Percentiles rank a stretch among this genome's conserved stretches.
Conservation (phyloP, 192 early-diverging fungal genomes). For the Geranomyces michiganensis region DNA sequence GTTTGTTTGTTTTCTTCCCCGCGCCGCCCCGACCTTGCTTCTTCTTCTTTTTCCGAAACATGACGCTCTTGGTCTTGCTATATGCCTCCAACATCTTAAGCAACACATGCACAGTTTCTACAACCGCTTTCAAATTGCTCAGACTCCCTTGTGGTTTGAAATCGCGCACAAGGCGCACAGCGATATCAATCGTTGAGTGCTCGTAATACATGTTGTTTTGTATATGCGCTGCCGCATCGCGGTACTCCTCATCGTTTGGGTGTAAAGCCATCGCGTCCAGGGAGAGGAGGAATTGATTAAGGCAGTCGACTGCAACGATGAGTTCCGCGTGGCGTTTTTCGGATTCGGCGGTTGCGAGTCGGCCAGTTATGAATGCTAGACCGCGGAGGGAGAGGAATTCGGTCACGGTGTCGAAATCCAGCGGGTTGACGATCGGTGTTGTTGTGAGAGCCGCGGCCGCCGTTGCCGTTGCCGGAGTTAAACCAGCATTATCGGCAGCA, state of each 20-base stretch:
- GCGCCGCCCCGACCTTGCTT: constrained; percentile 7
- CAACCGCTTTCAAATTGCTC: constrained; percentile 58
- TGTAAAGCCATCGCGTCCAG: constrained; percentile 59
- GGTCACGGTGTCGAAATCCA: constrained; percentile 51
- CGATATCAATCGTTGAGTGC: constrained; percentile 60
- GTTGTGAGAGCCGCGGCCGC: background rate
- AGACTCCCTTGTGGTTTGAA: constrained; percentile 47
- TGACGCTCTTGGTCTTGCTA: constrained; percentile 39
- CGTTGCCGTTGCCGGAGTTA: background rate
- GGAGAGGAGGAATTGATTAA: constrained; percentile 64
- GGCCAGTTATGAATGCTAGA: constrained; percentile 39
- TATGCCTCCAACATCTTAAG: constrained; percentile 67
- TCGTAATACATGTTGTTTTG: constrained; percentile 78
- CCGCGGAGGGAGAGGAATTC: constrained; percentile 42
- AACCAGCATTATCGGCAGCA: background rate
- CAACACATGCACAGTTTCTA: constrained; percentile 60
- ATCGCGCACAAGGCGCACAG: constrained; percentile 51
- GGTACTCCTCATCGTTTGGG: constrained; percentile 48
- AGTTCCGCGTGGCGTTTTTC: constrained; percentile 60
- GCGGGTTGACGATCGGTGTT: background rate
- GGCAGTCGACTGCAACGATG: constrained; percentile 55
- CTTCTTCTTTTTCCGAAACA: constrained; percentile 32
- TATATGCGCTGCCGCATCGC: constrained; percentile 61
- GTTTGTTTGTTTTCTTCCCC: too few species aligned
- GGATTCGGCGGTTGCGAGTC: constrained; percentile 38